Evolutionary conservation across 1,139 yeast species (phyloP).

Genomic region (Yamadazyma mexicana): DNA sequence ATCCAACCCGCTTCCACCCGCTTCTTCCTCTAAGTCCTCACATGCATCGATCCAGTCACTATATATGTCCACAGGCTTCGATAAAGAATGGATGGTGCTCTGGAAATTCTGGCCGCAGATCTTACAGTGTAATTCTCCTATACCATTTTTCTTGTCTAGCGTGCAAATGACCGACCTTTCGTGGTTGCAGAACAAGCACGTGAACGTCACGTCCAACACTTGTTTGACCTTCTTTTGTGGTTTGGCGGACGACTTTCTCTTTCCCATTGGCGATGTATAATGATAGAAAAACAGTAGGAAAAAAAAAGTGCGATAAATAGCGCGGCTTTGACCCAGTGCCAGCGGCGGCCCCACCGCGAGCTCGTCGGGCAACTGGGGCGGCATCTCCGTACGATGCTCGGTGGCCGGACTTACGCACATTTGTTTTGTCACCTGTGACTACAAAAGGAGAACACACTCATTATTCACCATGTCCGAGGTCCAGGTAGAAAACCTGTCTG

Average conservation of each 20-base stretch:
- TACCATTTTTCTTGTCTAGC: conserved; percentile 80
- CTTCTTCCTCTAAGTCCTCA: conserved; percentile 85
- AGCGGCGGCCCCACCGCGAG: no score
- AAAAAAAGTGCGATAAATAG: no score
- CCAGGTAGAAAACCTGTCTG: neutral
- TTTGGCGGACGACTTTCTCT: conserved; percentile 85
- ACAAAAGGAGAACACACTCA: neutral
- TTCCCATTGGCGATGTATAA: conserved; percentile 80
- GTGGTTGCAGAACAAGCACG: conserved; percentile 94
- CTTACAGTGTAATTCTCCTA: conserved; percentile 86
- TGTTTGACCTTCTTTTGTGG: conserved; percentile 81
- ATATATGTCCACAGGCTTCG: conserved; percentile 91
- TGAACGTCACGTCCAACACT: conserved; percentile 79
- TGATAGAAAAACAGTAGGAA: no score
- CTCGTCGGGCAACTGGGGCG: neutral
- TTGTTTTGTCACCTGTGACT: neutral
- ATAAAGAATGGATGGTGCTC: conserved; percentile 76
- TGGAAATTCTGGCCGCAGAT: conserved; percentile 95
- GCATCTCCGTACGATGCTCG: neutral
- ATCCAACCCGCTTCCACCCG: conserved; percentile 20
- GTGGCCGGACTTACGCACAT: conserved; percentile 1
- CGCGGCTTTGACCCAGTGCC: no score
- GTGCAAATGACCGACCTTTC: conserved; percentile 89
- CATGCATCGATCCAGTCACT: conserved; percentile 99
- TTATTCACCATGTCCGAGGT: neutral